These are phyloP conservation scores for Monascus ruber DNA, from an alignment of 2,329 filamentous ascomycete species.

Conservation along the genomic window DNA sequence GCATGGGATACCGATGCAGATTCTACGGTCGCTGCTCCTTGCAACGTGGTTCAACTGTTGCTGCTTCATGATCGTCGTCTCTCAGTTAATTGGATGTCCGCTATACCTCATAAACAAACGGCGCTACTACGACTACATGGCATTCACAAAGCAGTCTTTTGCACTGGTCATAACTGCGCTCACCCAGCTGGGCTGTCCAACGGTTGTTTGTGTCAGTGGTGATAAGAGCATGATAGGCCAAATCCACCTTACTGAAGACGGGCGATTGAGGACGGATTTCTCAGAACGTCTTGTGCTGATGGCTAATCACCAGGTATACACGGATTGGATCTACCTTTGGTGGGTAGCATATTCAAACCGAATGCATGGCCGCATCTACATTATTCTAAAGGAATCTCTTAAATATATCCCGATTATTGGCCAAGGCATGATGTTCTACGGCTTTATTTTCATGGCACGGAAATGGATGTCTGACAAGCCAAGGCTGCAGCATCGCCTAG, in stretches of 20 bases:
- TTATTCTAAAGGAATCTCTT: slow-evolving; percentile 55
- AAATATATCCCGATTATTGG: slow-evolving; percentile 53
- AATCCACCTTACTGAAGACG: slow-evolving; percentile 44
- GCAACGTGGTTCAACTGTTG: slow-evolving; percentile 35
- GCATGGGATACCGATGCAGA: slow-evolving; percentile 34
- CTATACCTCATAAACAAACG: slow-evolving; percentile 50
- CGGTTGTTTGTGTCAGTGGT: slow-evolving; percentile 50
- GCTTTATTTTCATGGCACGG: slow-evolving; percentile 54
- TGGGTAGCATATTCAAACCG: slow-evolving; percentile 55
- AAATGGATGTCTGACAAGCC: slow-evolving; percentile 53
- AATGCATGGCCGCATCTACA: slow-evolving; percentile 56
- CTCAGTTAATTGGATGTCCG: slow-evolving; percentile 50
- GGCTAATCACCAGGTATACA: slow-evolving; percentile 57
- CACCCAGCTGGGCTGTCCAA: slow-evolving; percentile 53
- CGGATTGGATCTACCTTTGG: slow-evolving; percentile 60
- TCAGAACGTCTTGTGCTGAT: slow-evolving; percentile 51
- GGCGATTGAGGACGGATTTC: slow-evolving; percentile 47
- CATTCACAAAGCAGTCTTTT: slow-evolving; percentile 54
- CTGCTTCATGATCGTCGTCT: slow-evolving; percentile 36
- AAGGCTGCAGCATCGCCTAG: slow-evolving; percentile 46
- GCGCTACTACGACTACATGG: slow-evolving; percentile 55
- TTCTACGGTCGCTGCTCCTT: slow-evolving; percentile 34
- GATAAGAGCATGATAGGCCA: slow-evolving; percentile 51
- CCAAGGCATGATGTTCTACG: slow-evolving; percentile 53
- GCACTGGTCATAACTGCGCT: slow-evolving; percentile 51